Base-by-base conservation (phyloP, 805 yeast genomes). In the Starmerella stellata region DNA sequence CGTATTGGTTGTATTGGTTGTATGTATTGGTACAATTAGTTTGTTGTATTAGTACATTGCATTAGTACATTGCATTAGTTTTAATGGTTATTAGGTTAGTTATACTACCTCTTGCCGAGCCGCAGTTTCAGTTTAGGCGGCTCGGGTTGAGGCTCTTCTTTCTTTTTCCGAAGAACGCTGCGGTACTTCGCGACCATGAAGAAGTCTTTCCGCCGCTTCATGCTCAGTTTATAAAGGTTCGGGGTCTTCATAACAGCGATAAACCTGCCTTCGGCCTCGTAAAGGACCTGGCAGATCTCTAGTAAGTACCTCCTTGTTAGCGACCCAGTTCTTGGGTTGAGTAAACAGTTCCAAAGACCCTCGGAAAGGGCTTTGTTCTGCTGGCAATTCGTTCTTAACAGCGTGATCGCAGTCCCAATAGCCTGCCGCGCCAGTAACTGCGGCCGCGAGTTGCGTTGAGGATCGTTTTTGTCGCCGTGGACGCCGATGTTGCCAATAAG, bases 231-330 rank as follows among this genome's bases (percentile, higher is more conserved):
- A 52, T 71, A 75, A 38, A 72, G 73, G 46, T 74, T 66, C 2
- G 95, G 95, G 13, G 74, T 58, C 4, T 72, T 68, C 18, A 83
- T 58, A 3, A 60, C 66, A 2, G 82, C 82, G n/a, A 68, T 52
- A 34, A 75, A 66, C 2, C 71, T 63, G 44, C 78, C 75, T 23
- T 61, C 57, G 5, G 83, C 70, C 30, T 68, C 68, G 49, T 72
- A 79, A 21, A 87, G 57, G 7, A 87, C 67, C 31, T 72, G 71
- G 38, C 79, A 63, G 3, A 80, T 51, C 41, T 73, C 78, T 46
- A 78, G 74, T 7, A 87, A 50, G 27, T 66, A 56, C 41, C 85
- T 65, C 46, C 74, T 71, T 25, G 74, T 74, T 31, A 68, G 59
- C 2, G 80, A 57, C 11, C 78, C 67, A 16, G 75, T 54, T 2